Conservation (phyloP, 257 asterid genomes). For the Forsythia suspensa region DNA sequence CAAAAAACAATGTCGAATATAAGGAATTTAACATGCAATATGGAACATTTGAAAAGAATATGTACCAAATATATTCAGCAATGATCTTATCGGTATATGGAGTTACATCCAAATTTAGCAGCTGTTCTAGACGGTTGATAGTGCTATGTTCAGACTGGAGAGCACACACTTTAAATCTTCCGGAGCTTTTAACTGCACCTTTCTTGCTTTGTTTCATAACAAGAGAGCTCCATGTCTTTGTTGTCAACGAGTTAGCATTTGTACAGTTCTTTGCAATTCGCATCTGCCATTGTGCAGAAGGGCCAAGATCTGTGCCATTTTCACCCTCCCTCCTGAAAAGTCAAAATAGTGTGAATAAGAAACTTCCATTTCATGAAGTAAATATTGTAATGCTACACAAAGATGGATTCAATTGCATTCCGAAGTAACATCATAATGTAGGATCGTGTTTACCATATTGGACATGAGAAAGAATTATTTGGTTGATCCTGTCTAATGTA, state of each 20-base stretch:
- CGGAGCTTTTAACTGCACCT: constrained; percentile 46
- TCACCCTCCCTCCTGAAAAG: constrained; percentile 34
- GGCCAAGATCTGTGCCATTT: constrained; percentile 97
- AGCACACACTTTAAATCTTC: constrained; percentile 69
- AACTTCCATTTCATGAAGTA: not conserved
- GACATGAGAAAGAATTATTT: not conserved
- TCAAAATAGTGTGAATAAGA: constrained; percentile 11
- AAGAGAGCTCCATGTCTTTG: constrained; percentile 76
- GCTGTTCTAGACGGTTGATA: constrained; percentile 78
- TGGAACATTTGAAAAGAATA: not conserved
- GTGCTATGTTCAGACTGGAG: constrained; percentile 61
- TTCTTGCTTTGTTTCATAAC: constrained; percentile 70
- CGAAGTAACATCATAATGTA: not conserved
- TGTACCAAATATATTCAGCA: constrained; percentile 93
- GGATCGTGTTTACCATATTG: not conserved
- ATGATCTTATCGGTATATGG: constrained; percentile 84
- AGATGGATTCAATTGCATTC: not conserved
- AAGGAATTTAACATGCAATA: not conserved
- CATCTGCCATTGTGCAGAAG: constrained; percentile 96
- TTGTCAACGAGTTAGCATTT: constrained; percentile 55
- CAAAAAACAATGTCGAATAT: not conserved
- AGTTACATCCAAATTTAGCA: constrained; percentile 80
- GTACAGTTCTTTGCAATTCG: constrained; percentile 55
- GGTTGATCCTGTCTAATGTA: not conserved
- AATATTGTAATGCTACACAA: not conserved